Base-by-base conservation (phyloP, 257 asterid genomes). In the Lavandula angustifolia region DNA sequence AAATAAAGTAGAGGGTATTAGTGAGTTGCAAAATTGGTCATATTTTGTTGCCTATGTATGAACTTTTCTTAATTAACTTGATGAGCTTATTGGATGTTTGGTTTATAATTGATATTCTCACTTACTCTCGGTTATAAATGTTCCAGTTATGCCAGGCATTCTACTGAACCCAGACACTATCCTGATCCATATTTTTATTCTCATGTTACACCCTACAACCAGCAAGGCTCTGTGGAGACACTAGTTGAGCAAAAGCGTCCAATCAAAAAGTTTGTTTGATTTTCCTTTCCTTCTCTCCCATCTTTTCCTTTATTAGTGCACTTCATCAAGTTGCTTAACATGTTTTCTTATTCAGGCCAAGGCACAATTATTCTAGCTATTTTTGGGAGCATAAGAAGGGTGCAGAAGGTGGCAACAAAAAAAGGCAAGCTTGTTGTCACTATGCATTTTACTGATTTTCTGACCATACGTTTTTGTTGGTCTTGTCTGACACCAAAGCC, bases 321-420 rank as follows among this genome's bases (percentile, higher is more conserved):
- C 29, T 47, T 43, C 48, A 10, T 48, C 7, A 18, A 58, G 70
- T 62, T 68, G 57, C 79, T 80, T 43, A 59, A 50, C 59, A 38
- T 76, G 43, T 17, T 58, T 52, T 81, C 49, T 69, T 60, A 53
- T 84, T 76, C 88, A 94, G 99, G 87, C 86, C 91, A n/a, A 87
- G 90, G 73, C 76, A 78, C 76, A 67, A 78, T 34, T 43, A 61
- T 54, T 60, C 85, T 63, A 66, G 76, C 49, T 79, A 89, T 62
- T 72, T 43, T 66, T 68, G 75, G 72, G 89, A 74, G 60, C 76
- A 75, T 33, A 89, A 82, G 76, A 86, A 78, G 79, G 46, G 75
- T 7, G 44, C 82, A 49, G 92, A 81, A 74, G 94, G 94, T 70
- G 87, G 95, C 62, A 66, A 84, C 46, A 94, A 83, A 77, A 92